phyloP scores from a whole-genome alignment of 257 asterid species.

The Eustoma russellianum region DNA sequence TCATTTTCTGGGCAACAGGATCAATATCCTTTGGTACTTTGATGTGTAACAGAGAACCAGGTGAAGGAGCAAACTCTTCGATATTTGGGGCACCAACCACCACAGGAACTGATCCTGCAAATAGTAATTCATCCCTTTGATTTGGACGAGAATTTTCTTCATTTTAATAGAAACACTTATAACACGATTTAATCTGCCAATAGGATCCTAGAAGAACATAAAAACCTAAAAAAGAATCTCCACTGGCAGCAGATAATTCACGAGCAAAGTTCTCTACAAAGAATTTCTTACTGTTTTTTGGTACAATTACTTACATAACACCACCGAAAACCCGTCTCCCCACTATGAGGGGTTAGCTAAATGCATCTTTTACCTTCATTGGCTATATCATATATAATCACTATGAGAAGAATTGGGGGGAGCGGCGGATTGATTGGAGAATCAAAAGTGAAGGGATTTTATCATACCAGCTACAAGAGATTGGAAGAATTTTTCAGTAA shows the following conservation, averaged over 20 bases:
- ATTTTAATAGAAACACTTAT: no score
- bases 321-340: no score
- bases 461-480: constrained; percentile 90
- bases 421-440: no score
- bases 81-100: constrained; percentile 95
- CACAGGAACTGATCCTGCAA: constrained; percentile 77
- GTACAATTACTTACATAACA: no score
- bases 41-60: constrained; percentile 64
- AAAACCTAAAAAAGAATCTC: neutral
- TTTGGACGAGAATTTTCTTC: constrained; percentile 14
- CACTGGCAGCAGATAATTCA: neutral
- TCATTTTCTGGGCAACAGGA: constrained; percentile 68
- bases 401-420: no score
- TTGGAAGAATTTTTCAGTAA: constrained; percentile 89
- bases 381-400: no score
- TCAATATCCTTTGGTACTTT: constrained; percentile 60
- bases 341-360: no score
- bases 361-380: no score
- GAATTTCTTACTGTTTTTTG: neutral
- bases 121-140: constrained; percentile 5
- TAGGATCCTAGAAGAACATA: neutral
- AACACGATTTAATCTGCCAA: neutral
- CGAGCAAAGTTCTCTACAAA: neutral
- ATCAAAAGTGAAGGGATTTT: neutral
- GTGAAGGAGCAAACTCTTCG: constrained; percentile 81